Evolutionary conservation across 2,329 filamentous ascomycete genomes (phyloP), one percentile per base, ranked within the genome.

Genomic region (Ophiocordyceps camponoti-leonardi): DNA sequence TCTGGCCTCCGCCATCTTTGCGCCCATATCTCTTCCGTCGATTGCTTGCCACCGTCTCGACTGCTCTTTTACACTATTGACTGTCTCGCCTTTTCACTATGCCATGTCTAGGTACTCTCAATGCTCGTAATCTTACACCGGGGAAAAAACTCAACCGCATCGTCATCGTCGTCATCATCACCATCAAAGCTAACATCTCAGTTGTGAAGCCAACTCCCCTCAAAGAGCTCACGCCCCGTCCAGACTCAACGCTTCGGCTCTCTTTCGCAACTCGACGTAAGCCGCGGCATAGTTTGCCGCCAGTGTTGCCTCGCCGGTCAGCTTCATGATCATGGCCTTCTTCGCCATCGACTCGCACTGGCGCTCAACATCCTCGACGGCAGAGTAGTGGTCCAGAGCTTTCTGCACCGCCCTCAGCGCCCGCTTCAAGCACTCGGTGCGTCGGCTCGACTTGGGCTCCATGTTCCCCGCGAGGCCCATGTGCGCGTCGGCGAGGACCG

Each of bases 281-380:
- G 72, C 73, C 2, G 77, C 75, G 2, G 80, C 79, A 52, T 73
- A 81, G 49, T 82, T 77, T 52, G 81, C 81, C 1, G 80, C 77
- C 49, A 79, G 54, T 18, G 67, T 68, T 51, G 69, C 60, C 52
- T 87, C 81, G 1, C 81, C 83, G 8, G 75, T 69, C 42, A 81
- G 65, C 59, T 80, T 78, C 68, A 85, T 83, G 44, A 93, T 73
- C 44, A 79, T 79, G 4, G 83, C 81, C 62, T 86, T 88, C 68
- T 92, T 92, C 19, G 82, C 81, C 65, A 88, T 73, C 68, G 84
- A 79, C 61, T 87, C 82, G 55, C 84, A 81, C 62, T 85, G 81
- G 45, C 77, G 78, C n/a, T 67, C 64, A 14, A 79, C 64, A 19
- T 64, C 83, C 56, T 84, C 78, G 14, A 86, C 67, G 42, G 68